Base-by-base conservation (phyloP, 805 yeast species). In the Zygoascus flipseniorum region DNA sequence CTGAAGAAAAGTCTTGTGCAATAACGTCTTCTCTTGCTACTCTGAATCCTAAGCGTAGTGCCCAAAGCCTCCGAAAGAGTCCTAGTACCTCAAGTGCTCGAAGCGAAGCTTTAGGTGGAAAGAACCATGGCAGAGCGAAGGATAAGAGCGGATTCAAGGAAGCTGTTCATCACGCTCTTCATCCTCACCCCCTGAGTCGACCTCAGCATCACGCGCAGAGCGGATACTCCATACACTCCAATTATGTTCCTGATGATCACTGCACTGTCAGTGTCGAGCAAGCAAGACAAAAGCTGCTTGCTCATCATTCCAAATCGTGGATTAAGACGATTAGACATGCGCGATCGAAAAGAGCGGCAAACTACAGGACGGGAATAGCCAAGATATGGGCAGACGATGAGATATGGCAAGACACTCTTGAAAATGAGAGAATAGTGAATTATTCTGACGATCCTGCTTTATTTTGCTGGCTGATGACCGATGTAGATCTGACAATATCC, bases 301-400 rank as follows among this genome's bases (percentile, higher is more conserved):
- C 75, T 52, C 71, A 76, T 51, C 73, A 82, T 23, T 76, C 86
- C 0, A 68, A 69, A 18, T 80, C 87, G 0, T 90, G 98, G 98
- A 77, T 87, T 20, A 69, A 76, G 23, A 74, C 86, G 50, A 80
- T 87, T 5, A 72, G 73, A 35, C 73, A 54, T 14, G 72, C 71
- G 2, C 58, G 57, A 9, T 35, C 51, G 23, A 56, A 53, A 19
- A 65, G 67, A 52, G 55, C 54, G 18, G 48, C 57, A 13, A 76
- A 46, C 77, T 74, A 67, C 74, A 71, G 57, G 56, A 62, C 37
- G 67, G 75, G 55, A 66, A 73, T 58, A 5, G 63, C 62, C 65
- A 48, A 53, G 3, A 48, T 56, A 11, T 60, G 66, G 53, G 63
- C 65, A 2, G 35, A 46, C 6, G 72, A 67, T 44, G 58, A 57